Evolutionary conservation across 768 basidiomycete genomes (phyloP).

Genomic region (Auricularia heimuer): DNA sequence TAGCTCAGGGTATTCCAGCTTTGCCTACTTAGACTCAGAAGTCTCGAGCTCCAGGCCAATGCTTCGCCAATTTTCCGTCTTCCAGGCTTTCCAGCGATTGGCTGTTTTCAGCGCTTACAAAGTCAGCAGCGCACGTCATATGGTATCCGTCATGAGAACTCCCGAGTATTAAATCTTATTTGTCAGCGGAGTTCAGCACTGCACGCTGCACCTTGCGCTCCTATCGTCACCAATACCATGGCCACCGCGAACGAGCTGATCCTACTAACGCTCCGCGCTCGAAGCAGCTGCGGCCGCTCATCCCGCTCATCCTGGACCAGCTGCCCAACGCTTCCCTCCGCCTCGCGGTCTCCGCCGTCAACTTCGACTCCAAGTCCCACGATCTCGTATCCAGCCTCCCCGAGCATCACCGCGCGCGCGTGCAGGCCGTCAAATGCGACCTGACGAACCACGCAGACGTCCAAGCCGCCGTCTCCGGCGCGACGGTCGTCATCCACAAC

Average conservation of each 20-base stretch:
- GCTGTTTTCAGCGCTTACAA: too few species aligned
- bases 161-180: too few species aligned
- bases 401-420: not conserved
- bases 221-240: not conserved
- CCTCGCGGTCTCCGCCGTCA: not conserved
- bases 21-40: too few species aligned
- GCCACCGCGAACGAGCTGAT: not conserved
- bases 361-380: not conserved
- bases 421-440: not conserved
- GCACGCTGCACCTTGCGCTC: too few species aligned
- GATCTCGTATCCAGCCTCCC: not conserved
- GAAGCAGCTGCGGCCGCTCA: not conserved
- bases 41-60: too few species aligned
- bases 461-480: conserved; percentile 14
- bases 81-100: too few species aligned
- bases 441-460: conserved; percentile 3
- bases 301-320: not conserved
- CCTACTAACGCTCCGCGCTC: not conserved
- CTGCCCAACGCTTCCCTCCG: not conserved
- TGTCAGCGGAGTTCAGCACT: too few species aligned
- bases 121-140: too few species aligned
- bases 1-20: too few species aligned
- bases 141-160: too few species aligned
- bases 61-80: too few species aligned
- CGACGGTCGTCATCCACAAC: conserved; percentile 22